Conservation (phyloP, 305 asterid genomes). For the Euphrasia arctica region DNA sequence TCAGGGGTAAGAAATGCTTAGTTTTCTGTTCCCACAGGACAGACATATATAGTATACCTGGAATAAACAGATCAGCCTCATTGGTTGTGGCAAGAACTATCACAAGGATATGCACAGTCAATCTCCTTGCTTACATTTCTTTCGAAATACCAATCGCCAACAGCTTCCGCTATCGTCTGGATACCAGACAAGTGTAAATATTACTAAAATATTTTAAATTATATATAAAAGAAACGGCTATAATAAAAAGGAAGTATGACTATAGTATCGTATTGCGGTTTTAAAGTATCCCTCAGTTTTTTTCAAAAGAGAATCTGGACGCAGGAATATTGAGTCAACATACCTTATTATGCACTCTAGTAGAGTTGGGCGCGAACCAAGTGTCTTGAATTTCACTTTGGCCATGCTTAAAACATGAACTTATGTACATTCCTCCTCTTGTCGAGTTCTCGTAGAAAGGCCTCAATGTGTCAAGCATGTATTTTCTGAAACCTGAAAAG, state of each 20-base stretch:
- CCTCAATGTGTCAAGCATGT: slow-evolving; percentile 62
- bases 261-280: no score
- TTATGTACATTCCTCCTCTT: slow-evolving; percentile 81
- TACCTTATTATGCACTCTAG: slow-evolving; percentile 75
- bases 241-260: no score
- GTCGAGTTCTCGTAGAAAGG: slow-evolving; percentile 55
- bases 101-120: slow-evolving; percentile 89
- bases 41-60: slow-evolving; percentile 30
- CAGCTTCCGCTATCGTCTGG: slow-evolving; percentile 82
- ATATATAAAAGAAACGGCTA: background rate
- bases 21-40: background rate
- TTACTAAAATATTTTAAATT: background rate
- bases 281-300: no score
- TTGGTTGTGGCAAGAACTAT: slow-evolving; percentile 62
- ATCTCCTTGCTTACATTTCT: slow-evolving; percentile 60
- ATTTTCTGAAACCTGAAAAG: slow-evolving; percentile 61
- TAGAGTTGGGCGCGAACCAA: slow-evolving; percentile 79
- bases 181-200: slow-evolving; percentile 1
- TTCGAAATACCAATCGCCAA: slow-evolving; percentile 95
- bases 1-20: background rate
- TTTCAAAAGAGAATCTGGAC: no score
- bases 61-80: slow-evolving; percentile 32
- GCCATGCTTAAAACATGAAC: slow-evolving; percentile 94
- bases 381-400: slow-evolving; percentile 87
- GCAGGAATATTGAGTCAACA: background rate